phyloP scores from a whole-genome alignment of 2,329 filamentous ascomycete species.

The Pseudofabraea citricarpa region DNA sequence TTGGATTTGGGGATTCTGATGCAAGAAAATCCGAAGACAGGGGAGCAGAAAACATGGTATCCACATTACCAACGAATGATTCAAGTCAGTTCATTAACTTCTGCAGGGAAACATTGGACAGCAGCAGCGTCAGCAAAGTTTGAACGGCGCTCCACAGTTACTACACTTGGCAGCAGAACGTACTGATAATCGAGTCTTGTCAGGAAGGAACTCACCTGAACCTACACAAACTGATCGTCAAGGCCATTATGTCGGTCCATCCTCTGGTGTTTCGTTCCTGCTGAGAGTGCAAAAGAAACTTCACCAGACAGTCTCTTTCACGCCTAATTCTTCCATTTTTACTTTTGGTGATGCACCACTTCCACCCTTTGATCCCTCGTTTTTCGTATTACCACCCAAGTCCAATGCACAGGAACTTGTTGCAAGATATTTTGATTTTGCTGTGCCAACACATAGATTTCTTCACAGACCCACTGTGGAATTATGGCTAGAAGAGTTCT shows the following conservation, averaged over 20 bases:
- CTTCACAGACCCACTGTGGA: slow-evolving; percentile 49
- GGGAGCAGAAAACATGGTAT: too few species aligned
- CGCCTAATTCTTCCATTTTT: slow-evolving; percentile 33
- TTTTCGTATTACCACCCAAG: slow-evolving; percentile 32
- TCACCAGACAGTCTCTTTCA: slow-evolving; percentile 33
- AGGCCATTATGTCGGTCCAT: slow-evolving; percentile 40
- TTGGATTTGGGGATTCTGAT: neutral
- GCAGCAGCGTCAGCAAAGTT: neutral
- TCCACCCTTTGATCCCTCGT: slow-evolving; percentile 37
- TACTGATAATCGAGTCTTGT: too few species aligned
- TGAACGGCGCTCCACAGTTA: neutral
- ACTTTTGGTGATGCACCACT: slow-evolving; percentile 32
- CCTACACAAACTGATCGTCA: slow-evolving; percentile 39
- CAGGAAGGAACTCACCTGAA: slow-evolving; percentile 38
- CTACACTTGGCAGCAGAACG: slow-evolving; percentile 6
- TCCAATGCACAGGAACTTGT: slow-evolving; percentile 26
- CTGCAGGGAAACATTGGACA: neutral
- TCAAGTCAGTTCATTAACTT: neutral
- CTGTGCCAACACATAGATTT: slow-evolving; percentile 55
- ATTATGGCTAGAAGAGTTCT: slow-evolving; percentile 42
- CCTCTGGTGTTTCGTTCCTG: slow-evolving; percentile 39
- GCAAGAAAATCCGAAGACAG: too few species aligned
- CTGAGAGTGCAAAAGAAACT: slow-evolving; percentile 44
- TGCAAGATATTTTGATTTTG: slow-evolving; percentile 54
- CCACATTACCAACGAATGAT: neutral